A percentile compares a stretch with the other conserved stretches of the same genome.
These are phyloP conservation scores for Diutina ranongensis DNA, from an alignment of 1,139 yeast genomes.

Conservation along the genomic window DNA sequence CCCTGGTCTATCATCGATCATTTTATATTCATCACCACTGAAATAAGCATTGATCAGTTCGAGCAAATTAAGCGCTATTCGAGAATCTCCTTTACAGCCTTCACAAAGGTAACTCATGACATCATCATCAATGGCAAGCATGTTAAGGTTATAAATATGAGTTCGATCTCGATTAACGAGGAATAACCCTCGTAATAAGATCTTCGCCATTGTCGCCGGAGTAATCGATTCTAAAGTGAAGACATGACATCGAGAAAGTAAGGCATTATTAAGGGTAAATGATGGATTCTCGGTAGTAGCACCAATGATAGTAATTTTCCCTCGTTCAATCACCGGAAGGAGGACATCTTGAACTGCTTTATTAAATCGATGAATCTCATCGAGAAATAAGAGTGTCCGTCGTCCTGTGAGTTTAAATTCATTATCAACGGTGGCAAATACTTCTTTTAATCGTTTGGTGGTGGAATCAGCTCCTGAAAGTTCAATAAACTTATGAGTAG, in stretches of 20 bases:
- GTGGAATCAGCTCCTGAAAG: slow-evolving; percentile 79
- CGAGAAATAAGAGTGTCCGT: slow-evolving; percentile 72
- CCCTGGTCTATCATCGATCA: slow-evolving; percentile 12
- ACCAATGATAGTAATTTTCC: slow-evolving; percentile 62
- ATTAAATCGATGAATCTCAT: slow-evolving; percentile 88
- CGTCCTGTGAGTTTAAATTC: slow-evolving; percentile 56
- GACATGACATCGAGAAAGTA: slow-evolving; percentile 80
- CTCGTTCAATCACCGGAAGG: slow-evolving; percentile 61
- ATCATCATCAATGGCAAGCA: slow-evolving; percentile 41
- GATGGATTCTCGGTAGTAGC: slow-evolving; percentile 98
- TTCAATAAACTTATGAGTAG: slow-evolving; percentile 57
- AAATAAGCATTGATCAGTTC: slow-evolving; percentile 39
- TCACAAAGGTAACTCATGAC: slow-evolving; percentile 62
- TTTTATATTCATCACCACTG: slow-evolving; percentile 21
- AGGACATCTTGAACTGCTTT: slow-evolving; percentile 84
- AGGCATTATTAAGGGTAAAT: slow-evolving; percentile 77
- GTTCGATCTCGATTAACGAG: slow-evolving; percentile 50
- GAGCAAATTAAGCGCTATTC: slow-evolving; percentile 68
- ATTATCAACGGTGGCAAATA: slow-evolving; percentile 63
- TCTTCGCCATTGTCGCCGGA: slow-evolving; percentile 40
- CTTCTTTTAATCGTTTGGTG: slow-evolving; percentile 55
- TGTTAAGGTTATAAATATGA: slow-evolving; percentile 23
- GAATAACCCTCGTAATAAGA: slow-evolving; percentile 53
- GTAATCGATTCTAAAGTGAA: slow-evolving; percentile 64
- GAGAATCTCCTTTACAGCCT: slow-evolving; percentile 81